Base-by-base conservation (phyloP, 805 yeast species). In the Candida suzukii region DNA sequence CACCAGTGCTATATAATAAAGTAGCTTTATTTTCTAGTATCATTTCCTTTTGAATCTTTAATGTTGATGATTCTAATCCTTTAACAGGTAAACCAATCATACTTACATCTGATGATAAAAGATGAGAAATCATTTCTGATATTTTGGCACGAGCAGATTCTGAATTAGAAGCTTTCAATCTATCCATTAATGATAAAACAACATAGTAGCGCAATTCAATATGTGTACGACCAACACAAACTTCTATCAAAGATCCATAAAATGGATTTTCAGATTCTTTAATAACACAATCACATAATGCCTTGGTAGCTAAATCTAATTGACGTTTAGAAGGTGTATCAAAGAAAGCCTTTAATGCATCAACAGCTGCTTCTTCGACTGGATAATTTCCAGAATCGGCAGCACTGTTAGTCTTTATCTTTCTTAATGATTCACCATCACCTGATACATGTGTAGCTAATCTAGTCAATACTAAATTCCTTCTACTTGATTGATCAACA, bases 61-160 rank as follows among this genome's bases (percentile, higher is more conserved):
- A 59, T 7, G 84, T 54, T 42, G 73, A 77, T 46, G 80, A 76
- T 56, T 84, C 70, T 30, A 85, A 73, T 57, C 90, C 98, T 30
- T 88, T 69, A 6, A 88, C 84, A 11, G 96, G 83, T 35, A 93
- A 66, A 0, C 97, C 97, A 46, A 88, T 82, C 71, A 91, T 77
- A 57, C 83, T 87, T 33, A 87, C 87, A 31, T 80, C 80, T 0
- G 93, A 81, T 1, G 82, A 71, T n/a, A 90, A 66, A 25, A 88
- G 62, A 12, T 81, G 80, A 10, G 63, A 50, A 3, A 56, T 49
- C 35, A 56, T 39, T 17, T 50, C 47, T 2, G 61, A 50, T 17
- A 60, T 37, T 31, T 46, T 52, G 14, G 46, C 51, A 31, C 53
- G 40, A 9, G 45, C 26, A 25, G 46, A 37, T 18, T 45, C 36